Evolutionary conservation across 73 alveolate genomes (phyloP).

Genomic region (Paraurostyla sp.): DNA sequence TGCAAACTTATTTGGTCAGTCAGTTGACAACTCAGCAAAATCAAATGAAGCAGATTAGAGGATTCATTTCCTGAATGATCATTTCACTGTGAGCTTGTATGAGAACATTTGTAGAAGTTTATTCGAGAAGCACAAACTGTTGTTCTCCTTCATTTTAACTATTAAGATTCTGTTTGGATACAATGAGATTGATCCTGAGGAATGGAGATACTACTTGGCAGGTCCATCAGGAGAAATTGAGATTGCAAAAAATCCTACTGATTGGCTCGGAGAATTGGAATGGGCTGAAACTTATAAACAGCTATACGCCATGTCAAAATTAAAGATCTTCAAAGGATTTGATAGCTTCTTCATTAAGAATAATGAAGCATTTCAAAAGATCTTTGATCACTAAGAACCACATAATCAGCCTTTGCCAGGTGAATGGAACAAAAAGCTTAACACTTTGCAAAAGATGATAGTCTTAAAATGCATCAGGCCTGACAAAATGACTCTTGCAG

Average conservation of each 20-base stretch:
- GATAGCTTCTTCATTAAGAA: slow-evolving; percentile 89
- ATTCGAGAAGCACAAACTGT: slow-evolving; percentile 98
- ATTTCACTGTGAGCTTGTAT: slow-evolving; percentile 96
- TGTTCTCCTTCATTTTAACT: slow-evolving; percentile 98
- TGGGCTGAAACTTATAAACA: slow-evolving; percentile 98
- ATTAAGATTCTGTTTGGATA: slow-evolving; percentile 93
- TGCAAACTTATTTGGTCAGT: slow-evolving; percentile 97
- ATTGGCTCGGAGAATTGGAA: slow-evolving; percentile 97
- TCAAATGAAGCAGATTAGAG: slow-evolving; percentile 96
- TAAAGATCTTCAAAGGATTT: slow-evolving; percentile 93
- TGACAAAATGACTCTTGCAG: slow-evolving; percentile 94
- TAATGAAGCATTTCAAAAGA: slow-evolving; percentile 80
- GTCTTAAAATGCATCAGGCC: slow-evolving; percentile 95
- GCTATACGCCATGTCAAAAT: slow-evolving; percentile 88
- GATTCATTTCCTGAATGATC: slow-evolving; percentile 92
- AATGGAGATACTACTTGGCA: slow-evolving; percentile 97
- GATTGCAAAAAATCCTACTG: slow-evolving; percentile 96
- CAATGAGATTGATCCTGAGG: slow-evolving; percentile 78
- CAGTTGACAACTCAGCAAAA: slow-evolving; percentile 98
- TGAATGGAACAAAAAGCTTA: slow-evolving; percentile 95
- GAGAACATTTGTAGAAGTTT: slow-evolving; percentile 99
- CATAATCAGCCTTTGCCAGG: slow-evolving; percentile 94
- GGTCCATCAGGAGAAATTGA: slow-evolving; percentile 98
- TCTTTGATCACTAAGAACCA: slow-evolving; percentile 94
- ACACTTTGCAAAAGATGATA: slow-evolving; percentile 91